phyloP scores from a whole-genome alignment of 768 basidiomycete species.

The Lactarius quietus region DNA sequence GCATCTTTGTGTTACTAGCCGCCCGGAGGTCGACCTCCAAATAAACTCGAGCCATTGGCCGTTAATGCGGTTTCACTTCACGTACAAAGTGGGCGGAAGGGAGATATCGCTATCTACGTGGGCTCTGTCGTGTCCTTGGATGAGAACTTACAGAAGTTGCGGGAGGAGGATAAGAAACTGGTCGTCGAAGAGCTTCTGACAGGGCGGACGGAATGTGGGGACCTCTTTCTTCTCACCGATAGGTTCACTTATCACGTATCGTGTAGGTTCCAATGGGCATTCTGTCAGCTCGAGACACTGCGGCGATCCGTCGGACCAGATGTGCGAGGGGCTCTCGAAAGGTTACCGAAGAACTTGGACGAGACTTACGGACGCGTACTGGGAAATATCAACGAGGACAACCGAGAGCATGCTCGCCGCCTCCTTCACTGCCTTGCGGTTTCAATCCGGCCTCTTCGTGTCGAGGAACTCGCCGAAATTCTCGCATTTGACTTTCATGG shows the following conservation, averaged over 20 bases:
- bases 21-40: conserved; percentile 10
- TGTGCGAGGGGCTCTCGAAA: neutral
- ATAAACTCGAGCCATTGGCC: neutral
- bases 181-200: neutral
- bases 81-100: neutral
- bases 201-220: neutral
- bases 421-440: conserved; percentile 4
- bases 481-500: neutral
- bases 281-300: neutral
- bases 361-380: neutral
- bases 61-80: neutral
- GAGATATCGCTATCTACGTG: neutral
- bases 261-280: neutral
- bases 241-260: neutral
- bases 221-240: neutral
- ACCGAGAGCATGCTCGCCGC: neutral
- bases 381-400: neutral
- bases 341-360: neutral
- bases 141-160: neutral
- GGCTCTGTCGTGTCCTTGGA: neutral
- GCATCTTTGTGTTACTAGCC: conserved; percentile 8
- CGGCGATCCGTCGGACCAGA: neutral
- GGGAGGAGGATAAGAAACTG: neutral
- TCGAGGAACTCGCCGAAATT: conserved; percentile 1
- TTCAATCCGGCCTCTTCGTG: neutral